Base-by-base conservation (phyloP, 2,329 filamentous ascomycete species). In the Microascus cirrosus region DNA sequence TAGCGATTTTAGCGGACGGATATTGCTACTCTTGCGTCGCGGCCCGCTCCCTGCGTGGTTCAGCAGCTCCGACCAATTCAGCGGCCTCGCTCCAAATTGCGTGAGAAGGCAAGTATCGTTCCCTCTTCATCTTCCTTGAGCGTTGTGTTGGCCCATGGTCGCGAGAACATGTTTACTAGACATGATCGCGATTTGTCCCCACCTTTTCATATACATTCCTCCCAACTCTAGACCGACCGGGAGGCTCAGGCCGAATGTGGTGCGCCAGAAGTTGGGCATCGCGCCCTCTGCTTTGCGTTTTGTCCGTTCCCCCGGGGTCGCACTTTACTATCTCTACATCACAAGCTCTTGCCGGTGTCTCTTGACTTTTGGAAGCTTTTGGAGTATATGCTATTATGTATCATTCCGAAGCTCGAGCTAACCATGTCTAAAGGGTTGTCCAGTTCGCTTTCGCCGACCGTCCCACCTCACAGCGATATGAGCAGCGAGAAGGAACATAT, bases 401-500 rank as follows among this genome's bases (percentile, higher is more conserved):
- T n/a, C 18, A 45, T 45, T 18, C 13, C 15, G 15, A 12, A 18
- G 2, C 39, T 50, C 45, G 45, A 50, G 36, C 36, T 42, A 42
- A 42, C 36, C 36, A n/a, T 15, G 3, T 42, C 18, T 42, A 8
- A 42, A 42, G 36, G 18, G 36, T 42, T 42, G 36, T 15, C 36
- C 22, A 50, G 45, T 12, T 11, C 45, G 12, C 45, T 24, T 20
- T 50, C 45, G 20, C 45, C 45, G 45, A 48, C 55, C 35, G 50
- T 48, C 12, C 51, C 51, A 25, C 24, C 24, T 34, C 24, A n/a
- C 51, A 53, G 24, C 22, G 28, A 53, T 13, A 53, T 71, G 68
- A 69, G 73, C 54, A 77, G 74, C 63, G 74, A 76, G 60, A 73
- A 73, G 63, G 71, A 73, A 53, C 65, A 68, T 59, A 62, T 73